Conservation (phyloP, 805 yeast genomes). For the Clavispora asparagi region DNA sequence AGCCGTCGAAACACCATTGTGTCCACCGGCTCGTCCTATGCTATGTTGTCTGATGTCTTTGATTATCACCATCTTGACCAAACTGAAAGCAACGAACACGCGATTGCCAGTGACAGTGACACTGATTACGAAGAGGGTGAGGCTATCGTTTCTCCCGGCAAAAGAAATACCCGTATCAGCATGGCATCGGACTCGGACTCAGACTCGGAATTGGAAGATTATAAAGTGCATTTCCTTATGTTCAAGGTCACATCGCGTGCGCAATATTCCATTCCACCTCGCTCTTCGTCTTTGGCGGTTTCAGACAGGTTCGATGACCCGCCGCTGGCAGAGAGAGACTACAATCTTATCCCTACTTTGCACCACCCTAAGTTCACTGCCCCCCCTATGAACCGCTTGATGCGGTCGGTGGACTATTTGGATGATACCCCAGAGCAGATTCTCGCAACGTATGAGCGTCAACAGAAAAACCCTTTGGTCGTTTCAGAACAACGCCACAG, state of each 20-base stretch:
- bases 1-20: constrained; percentile 4
- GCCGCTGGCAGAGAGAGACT: background rate
- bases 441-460: background rate
- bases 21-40: constrained; percentile 10
- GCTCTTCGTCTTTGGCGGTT: background rate
- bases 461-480: background rate
- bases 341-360: constrained; percentile 1
- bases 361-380: constrained; percentile 8
- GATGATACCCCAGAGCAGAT: constrained; percentile 2
- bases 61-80: constrained; percentile 10
- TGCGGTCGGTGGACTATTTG: constrained; percentile 2
- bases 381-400: constrained; percentile 1
- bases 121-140: constrained; percentile 10
- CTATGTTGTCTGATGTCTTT: constrained; percentile 13
- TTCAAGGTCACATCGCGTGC: constrained; percentile 13
- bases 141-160: background rate
- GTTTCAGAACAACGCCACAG: background rate
- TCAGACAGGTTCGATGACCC: constrained; percentile 10
- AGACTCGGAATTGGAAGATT: constrained; percentile 13
- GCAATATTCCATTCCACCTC: constrained; percentile 11
- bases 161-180: background rate
- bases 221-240: constrained; percentile 13
- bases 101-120: constrained; percentile 13
- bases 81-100: constrained; percentile 6
- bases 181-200: constrained; percentile 3